Conservation (phyloP, 768 basidiomycete species). For the Lentinula lateritia region DNA sequence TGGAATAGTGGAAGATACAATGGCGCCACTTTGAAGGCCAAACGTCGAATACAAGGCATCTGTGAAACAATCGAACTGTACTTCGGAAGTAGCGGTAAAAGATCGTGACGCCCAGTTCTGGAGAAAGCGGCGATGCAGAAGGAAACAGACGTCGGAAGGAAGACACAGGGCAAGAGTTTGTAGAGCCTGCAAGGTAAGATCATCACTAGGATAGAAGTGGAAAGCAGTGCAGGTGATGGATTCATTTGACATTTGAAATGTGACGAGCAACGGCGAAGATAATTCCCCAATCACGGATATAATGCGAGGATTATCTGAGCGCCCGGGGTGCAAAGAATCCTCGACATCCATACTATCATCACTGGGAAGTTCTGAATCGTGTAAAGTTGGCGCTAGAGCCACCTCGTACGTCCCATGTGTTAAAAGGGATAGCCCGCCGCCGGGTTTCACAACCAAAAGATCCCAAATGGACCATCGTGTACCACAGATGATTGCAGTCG, state of each 20-base stretch:
- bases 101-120: conserved; percentile 46
- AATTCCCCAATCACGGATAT: background rate
- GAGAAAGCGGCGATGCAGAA: conserved; percentile 51
- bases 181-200: conserved; percentile 54
- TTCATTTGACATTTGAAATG: conserved; percentile 49
- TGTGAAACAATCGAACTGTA: conserved; percentile 54
- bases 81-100: conserved; percentile 36
- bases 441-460: conserved; percentile 57
- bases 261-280: conserved; percentile 10
- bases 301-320: background rate
- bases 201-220: conserved; percentile 50
- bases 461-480: conserved; percentile 65
- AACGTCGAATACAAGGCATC: conserved; percentile 47
- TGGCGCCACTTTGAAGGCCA: conserved; percentile 18
- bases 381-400: conserved; percentile 9
- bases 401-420: conserved; percentile 54
- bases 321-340: too few species aligned
- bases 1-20: background rate
- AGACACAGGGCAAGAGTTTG: conserved; percentile 58
- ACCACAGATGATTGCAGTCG: conserved; percentile 52
- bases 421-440: conserved; percentile 48
- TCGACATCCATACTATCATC: background rate
- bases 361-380: background rate
- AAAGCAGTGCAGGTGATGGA: conserved; percentile 40
- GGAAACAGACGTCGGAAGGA: conserved; percentile 49